These are phyloP conservation scores for Apium graveolens DNA, from an alignment of 129 eudicot species.

Conservation along the genomic window DNA sequence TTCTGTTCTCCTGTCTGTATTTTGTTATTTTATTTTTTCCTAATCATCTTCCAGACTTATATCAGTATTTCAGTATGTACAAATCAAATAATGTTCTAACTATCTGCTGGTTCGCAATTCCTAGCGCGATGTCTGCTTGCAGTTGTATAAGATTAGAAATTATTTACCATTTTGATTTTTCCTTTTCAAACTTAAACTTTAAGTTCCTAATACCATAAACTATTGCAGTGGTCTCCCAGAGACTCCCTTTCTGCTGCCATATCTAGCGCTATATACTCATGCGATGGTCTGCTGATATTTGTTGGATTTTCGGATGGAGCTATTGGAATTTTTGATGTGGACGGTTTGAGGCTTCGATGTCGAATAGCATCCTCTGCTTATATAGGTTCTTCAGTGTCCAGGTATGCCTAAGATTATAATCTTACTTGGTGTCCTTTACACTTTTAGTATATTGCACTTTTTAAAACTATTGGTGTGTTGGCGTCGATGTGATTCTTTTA, in stretches of 20 bases:
- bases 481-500: not conserved
- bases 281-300: conserved; percentile 54
- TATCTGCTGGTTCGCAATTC: not conserved
- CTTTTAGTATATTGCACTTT: not conserved
- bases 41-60: not conserved
- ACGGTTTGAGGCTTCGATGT: conserved; percentile 56
- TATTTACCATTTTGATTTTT: not conserved
- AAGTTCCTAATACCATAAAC: not conserved
- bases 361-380: conserved; percentile 69
- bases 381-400: conserved; percentile 48
- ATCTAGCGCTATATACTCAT: conserved; percentile 70
- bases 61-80: not conserved
- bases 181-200: not conserved
- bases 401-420: conserved; percentile 27
- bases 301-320: conserved; percentile 80
- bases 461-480: not conserved
- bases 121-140: not conserved
- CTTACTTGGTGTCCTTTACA: not conserved
- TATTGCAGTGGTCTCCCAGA: conserved; percentile 69
- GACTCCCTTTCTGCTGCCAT: conserved; percentile 67
- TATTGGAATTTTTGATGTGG: conserved; percentile 66
- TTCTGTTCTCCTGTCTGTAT: not conserved
- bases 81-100: not conserved
- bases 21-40: not conserved
- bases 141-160: not conserved